phyloP scores from a whole-genome alignment of 345 rosid species.

The Balakata baccata region DNA sequence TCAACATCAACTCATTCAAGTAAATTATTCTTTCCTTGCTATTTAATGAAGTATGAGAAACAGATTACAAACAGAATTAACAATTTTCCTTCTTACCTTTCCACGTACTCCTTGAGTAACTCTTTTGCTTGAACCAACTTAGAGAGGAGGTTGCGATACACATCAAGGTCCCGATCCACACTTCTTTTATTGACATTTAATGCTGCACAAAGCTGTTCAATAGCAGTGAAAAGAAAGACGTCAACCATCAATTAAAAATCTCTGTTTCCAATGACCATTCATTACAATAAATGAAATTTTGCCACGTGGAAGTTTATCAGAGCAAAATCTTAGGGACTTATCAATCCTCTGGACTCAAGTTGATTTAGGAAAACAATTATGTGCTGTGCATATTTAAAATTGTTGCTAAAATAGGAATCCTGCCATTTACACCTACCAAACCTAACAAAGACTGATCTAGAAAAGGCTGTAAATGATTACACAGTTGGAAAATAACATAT shows the following conservation, averaged over 20 bases:
- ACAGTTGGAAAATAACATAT: no score
- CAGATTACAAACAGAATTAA: not conserved
- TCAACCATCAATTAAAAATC: not conserved
- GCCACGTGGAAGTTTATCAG: no score
- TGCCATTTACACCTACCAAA: no score
- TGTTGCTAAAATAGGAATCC: no score
- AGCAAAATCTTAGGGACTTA: no score
- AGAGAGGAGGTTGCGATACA: conserved; percentile 85
- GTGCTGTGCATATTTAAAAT: no score
- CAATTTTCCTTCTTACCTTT: conserved; percentile 46
- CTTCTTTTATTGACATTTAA: conserved; percentile 79
- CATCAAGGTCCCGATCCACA: conserved; percentile 95
- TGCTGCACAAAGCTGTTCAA: conserved; percentile 80
- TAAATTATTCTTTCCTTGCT: not conserved
- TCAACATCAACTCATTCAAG: not conserved
- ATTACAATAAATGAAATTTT: no score
- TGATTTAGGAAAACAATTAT: no score
- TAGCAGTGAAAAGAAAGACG: conserved; percentile 10
- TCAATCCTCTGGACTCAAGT: no score
- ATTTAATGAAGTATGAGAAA: not conserved
- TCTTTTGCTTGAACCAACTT: conserved; percentile 97
- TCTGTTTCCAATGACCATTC: not conserved
- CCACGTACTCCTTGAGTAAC: conserved; percentile 85
- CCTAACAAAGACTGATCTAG: no score
- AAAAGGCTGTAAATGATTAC: not conserved